Base-by-base conservation (phyloP, 352 stramenopile species). In the Ophiocytium majus region DNA sequence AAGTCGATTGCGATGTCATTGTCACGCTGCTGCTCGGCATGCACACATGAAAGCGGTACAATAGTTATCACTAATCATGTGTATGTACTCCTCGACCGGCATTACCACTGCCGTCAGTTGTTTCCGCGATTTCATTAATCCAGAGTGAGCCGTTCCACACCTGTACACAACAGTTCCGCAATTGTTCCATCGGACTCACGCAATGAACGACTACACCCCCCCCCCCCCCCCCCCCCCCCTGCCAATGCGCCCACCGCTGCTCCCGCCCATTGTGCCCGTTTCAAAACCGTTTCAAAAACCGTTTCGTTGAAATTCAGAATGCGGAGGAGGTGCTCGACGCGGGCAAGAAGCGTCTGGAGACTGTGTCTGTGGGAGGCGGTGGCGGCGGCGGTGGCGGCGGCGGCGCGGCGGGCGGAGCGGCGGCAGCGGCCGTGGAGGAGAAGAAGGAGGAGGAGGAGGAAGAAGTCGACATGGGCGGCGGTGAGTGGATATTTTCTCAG, bases 401-500 rank as follows among this genome's bases (percentile, higher is more conserved):
- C 79, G 43, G 31, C 49, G 64, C 43, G 17, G 64, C 5, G 1
- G 79, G 32, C n/a, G 37, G 5, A 17, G 32, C 76, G 35, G 32
- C 76, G 17, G 76, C 76, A 81, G 64, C 64, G 17, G 5, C 64
- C 10, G 76, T 49, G 81, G 76, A 34, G 50, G 32, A 81, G 35
- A 43, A 78, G 35, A 35, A 35, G 32, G 66, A 78, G 35, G 66
- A 78, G 66, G 66, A 86, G 57, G 82, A 86, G 74, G 85, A 89
- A 79, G 85, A 89, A 74, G 66, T 89, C 50, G 85, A 89, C 85
- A 85, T 89, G 85, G 85, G 85, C 66, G 85, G 85, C 79, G 85
- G 85, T 50, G n/a, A n/a, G 87, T 89, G 85, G 85, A 89, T 83
- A 89, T 90, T 82, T 90, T 86, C 85, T n/a, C n/a, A n/a, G n/a